These are phyloP conservation scores for Filosporella fistucella DNA, from an alignment of 495 filamentous ascomycete species.

Conservation along the genomic window DNA sequence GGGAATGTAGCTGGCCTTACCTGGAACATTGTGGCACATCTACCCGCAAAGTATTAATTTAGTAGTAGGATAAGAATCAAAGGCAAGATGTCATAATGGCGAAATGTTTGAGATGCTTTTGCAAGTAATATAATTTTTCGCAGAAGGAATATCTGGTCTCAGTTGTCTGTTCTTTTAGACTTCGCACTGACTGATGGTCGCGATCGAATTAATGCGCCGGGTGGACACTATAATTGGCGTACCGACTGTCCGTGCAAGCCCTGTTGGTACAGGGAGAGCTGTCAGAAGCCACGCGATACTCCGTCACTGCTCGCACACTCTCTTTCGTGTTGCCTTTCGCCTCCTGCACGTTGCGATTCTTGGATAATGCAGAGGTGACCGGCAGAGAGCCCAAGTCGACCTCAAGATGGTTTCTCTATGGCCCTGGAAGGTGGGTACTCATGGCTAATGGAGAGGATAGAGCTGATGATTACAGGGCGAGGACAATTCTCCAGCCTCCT, in stretches of 20 bases:
- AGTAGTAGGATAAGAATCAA: too few species aligned
- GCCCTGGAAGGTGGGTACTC: constrained; percentile 62
- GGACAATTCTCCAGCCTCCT: constrained; percentile 81
- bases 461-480: constrained; percentile 52
- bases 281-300: too few species aligned
- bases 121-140: not conserved
- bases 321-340: too few species aligned
- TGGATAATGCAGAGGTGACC: constrained; percentile 13
- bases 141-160: too few species aligned
- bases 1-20: constrained; percentile 6
- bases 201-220: too few species aligned
- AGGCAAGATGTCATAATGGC: not conserved
- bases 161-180: too few species aligned
- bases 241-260: too few species aligned
- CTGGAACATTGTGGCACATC: constrained; percentile 26
- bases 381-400: not conserved
- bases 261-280: too few species aligned
- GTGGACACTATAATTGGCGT: too few species aligned
- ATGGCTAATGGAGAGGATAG: constrained; percentile 1
- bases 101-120: not conserved
- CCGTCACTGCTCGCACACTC: too few species aligned
- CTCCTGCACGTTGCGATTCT: too few species aligned
- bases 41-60: not conserved
- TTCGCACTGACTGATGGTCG: too few species aligned
- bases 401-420: constrained; percentile 73